phyloP scores from a whole-genome alignment of 257 asterid species.

The Scutellaria galericulata region DNA sequence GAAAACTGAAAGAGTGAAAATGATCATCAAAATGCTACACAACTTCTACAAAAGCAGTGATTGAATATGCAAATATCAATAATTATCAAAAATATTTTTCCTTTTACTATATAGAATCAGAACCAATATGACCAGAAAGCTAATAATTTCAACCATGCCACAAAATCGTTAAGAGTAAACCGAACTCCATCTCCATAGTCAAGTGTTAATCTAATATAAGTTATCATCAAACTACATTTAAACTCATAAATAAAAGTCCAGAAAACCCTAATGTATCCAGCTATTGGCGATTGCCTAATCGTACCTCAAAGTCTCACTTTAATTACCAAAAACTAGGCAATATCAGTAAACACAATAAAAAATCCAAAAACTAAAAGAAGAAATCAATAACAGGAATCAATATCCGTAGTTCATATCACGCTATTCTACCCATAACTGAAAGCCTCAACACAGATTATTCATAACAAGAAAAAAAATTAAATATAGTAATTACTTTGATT shows the following conservation, averaged over 20 bases:
- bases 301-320: background rate
- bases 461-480: background rate
- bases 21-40: conserved; percentile 18
- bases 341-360: background rate
- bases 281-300: conserved; percentile 7
- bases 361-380: background rate
- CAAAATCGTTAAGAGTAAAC: background rate
- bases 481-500: conserved; percentile 32
- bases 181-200: conserved; percentile 18
- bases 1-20: background rate
- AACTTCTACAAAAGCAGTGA: conserved; percentile 3
- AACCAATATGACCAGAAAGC: conserved; percentile 15
- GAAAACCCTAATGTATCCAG: conserved; percentile 18
- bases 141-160: background rate
- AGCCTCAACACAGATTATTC: background rate
- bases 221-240: conserved; percentile 9
- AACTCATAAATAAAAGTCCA: conserved; percentile 8
- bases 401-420: background rate
- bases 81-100: background rate
- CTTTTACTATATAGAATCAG: background rate
- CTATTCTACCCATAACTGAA: conserved; percentile 3
- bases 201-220: conserved; percentile 19
- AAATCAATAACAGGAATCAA: conserved; percentile 1
- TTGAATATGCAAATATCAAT: background rate
- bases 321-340: background rate